phyloP scores from a whole-genome alignment of 2,329 filamentous ascomycete genomes.

The Cyphellophora europaea region DNA sequence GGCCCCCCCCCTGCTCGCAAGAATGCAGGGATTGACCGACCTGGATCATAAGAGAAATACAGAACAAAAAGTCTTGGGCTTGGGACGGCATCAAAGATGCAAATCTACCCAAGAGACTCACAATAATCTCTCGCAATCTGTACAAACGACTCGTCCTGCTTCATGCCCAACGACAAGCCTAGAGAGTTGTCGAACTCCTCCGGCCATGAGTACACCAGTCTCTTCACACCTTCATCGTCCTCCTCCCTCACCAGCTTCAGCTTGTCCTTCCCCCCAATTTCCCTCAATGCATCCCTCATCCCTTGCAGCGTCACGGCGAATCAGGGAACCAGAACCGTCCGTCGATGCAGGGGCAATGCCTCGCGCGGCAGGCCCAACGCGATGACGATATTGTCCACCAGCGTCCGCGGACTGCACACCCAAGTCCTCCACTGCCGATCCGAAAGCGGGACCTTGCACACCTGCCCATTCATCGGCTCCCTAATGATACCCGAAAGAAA shows the following conservation, averaged over 20 bases:
- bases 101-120: slow-evolving; percentile 19
- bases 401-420: slow-evolving; percentile 42
- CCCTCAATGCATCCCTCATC: slow-evolving; percentile 45
- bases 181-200: slow-evolving; percentile 43
- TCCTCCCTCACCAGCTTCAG: slow-evolving; percentile 41
- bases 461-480: slow-evolving; percentile 43
- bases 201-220: slow-evolving; percentile 47
- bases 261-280: slow-evolving; percentile 43
- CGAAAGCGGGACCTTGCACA: slow-evolving; percentile 42
- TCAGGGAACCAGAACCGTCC: slow-evolving; percentile 49
- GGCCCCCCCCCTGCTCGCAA: too few relatives aligned
- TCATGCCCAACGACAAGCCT: slow-evolving; percentile 41
- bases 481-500: slow-evolving; percentile 46
- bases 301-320: slow-evolving; percentile 41
- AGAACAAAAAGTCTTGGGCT: too few relatives aligned
- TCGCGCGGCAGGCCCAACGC: slow-evolving; percentile 33
- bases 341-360: slow-evolving; percentile 29
- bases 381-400: slow-evolving; percentile 44
- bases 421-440: slow-evolving; percentile 41
- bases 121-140: slow-evolving; percentile 46
- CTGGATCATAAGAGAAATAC: too few relatives aligned
- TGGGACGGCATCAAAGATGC: too few relatives aligned
- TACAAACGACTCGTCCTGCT: slow-evolving; percentile 42
- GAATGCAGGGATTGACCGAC: too few relatives aligned
- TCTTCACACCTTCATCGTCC: slow-evolving; percentile 37